Percentiles rank a stretch among this genome's conserved stretches.
These are phyloP conservation scores for Termitomyces sp. DNA, from an alignment of 768 basidiomycete genomes.

Conservation along the genomic window DNA sequence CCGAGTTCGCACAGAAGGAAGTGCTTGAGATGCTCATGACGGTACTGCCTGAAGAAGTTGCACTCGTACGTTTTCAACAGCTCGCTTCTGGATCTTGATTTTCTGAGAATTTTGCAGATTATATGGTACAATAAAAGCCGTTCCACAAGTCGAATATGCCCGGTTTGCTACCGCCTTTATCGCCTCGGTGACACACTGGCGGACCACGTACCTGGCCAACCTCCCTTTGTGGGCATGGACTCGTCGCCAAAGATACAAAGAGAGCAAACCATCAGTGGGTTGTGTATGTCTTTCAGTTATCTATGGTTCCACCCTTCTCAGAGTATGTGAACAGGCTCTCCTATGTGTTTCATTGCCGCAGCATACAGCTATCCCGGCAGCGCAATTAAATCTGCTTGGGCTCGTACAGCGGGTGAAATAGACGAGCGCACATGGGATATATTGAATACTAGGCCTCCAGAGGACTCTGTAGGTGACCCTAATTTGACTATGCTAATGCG, in stretches of 20 bases:
- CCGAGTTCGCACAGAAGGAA: conserved; percentile 73
- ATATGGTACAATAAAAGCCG: conserved; percentile 87
- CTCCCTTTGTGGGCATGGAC: conserved; percentile 13
- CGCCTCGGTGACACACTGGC: conserved; percentile 59
- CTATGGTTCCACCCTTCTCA: background rate
- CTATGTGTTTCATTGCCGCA: conserved; percentile 72
- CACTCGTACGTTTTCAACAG: conserved; percentile 42
- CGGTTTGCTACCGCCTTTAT: conserved; percentile 71
- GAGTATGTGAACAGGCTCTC: conserved; percentile 47
- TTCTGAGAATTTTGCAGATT: conserved; percentile 35
- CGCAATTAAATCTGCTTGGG: conserved; percentile 65
- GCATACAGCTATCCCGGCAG: conserved; percentile 58
- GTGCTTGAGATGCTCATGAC: conserved; percentile 67
- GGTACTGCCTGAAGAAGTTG: conserved; percentile 65
- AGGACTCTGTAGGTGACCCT: conserved; percentile 27
- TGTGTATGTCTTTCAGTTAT: conserved; percentile 47
- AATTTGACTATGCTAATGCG: conserved; percentile 59
- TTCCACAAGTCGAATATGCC: conserved; percentile 63
- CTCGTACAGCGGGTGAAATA: conserved; percentile 61
- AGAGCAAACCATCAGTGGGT: conserved; percentile 71
- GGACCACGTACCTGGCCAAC: conserved; percentile 36
- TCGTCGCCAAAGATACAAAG: conserved; percentile 35
- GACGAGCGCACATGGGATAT: conserved; percentile 59
- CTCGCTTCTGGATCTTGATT: background rate
- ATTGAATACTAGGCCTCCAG: conserved; percentile 39